A percentile compares a stretch with the other conserved stretches of the same genome.
Conservation (phyloP, 352 stramenopile species). For the Pythium biforme region DNA sequence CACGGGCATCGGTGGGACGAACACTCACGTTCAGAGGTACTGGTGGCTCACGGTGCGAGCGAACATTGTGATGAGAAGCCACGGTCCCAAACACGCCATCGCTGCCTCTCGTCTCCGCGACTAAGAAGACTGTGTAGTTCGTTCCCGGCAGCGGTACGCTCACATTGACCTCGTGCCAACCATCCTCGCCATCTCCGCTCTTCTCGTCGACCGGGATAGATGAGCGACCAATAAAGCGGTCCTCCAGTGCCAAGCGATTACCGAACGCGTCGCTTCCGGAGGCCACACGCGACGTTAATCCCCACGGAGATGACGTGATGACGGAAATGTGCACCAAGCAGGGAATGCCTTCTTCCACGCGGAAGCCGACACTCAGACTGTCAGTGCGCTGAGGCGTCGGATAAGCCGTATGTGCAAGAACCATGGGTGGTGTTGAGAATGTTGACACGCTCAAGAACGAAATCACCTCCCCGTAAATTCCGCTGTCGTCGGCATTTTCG, state of each 20-base stretch:
- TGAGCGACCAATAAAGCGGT: conserved; percentile 47
- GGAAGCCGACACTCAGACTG: conserved; percentile 61
- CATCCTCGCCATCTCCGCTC: conserved; percentile 23
- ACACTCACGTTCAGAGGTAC: conserved; percentile 37
- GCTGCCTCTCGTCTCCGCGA: conserved; percentile 66
- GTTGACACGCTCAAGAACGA: conserved; percentile 51
- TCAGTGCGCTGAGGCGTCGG: conserved; percentile 51
- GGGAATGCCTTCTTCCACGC: conserved; percentile 39
- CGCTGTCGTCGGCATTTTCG: conserved; percentile 48
- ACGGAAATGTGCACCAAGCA: conserved; percentile 64
- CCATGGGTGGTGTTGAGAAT: conserved; percentile 57
- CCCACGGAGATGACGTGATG: conserved; percentile 43
- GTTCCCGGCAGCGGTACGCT: conserved; percentile 43
- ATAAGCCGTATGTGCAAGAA: conserved; percentile 62
- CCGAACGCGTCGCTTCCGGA: conserved; percentile 49
- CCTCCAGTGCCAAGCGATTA: conserved; percentile 61
- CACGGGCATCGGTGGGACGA: conserved; percentile 52
- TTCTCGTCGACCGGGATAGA: conserved; percentile 35
- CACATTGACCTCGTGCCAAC: conserved; percentile 56
- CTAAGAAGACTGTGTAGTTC: conserved; percentile 75
- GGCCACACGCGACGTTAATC: conserved; percentile 35
- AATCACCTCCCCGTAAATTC: conserved; percentile 55
- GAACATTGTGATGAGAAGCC: conserved; percentile 53
- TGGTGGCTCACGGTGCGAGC: conserved; percentile 47
- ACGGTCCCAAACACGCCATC: conserved; percentile 74